phyloP scores from a whole-genome alignment of 2,329 filamentous ascomycete genomes.

The Epichloe typhina region DNA sequence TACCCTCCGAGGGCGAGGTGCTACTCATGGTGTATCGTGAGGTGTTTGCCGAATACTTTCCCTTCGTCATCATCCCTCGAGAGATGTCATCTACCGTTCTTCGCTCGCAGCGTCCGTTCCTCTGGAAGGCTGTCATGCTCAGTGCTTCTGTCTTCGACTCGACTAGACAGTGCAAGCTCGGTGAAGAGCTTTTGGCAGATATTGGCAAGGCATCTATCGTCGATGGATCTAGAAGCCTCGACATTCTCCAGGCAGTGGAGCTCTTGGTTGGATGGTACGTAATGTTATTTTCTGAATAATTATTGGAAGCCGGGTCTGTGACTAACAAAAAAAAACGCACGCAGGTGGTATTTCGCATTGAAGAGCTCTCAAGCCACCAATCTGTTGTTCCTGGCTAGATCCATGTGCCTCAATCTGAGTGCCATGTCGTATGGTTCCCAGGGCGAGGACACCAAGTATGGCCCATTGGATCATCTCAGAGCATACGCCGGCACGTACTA shows the following conservation, averaged over 20 bases:
- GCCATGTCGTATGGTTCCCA: conserved; percentile 16
- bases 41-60: conserved; percentile 24
- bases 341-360: conserved; percentile 33
- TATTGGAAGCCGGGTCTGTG: background rate
- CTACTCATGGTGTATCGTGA: conserved; percentile 25
- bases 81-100: conserved; percentile 24
- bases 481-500: conserved; percentile 38
- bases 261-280: conserved; percentile 33
- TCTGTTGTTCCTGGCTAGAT: conserved; percentile 33
- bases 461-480: conserved; percentile 29
- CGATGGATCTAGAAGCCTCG: conserved; percentile 30
- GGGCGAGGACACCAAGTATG: conserved; percentile 13
- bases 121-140: conserved; percentile 39
- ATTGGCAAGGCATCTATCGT: conserved; percentile 26
- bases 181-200: conserved; percentile 29
- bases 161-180: conserved; percentile 28
- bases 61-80: conserved; percentile 30
- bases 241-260: conserved; percentile 33
- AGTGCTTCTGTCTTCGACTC: conserved; percentile 29
- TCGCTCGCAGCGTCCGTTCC: conserved; percentile 25
- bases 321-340: background rate
- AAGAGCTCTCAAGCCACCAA: conserved; percentile 37
- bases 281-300: background rate
- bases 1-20: conserved; percentile 24
- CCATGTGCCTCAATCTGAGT: conserved; percentile 30